Conservation (phyloP, 2,329 filamentous ascomycete species). For the Penicillium sp. region DNA sequence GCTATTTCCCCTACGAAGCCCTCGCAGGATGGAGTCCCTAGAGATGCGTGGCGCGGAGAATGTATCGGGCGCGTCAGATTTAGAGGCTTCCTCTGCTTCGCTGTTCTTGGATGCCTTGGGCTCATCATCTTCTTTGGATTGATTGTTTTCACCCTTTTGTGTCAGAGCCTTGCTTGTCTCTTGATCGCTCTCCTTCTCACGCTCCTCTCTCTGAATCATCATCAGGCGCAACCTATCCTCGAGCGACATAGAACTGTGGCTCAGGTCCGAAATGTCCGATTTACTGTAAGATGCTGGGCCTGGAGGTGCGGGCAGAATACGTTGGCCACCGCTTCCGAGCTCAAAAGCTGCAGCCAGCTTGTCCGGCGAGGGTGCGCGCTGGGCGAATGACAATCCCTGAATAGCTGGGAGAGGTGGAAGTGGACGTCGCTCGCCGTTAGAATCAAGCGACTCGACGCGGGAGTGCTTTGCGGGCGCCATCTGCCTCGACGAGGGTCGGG, state of each 20-base stretch:
- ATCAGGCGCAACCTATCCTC: slow-evolving; percentile 87
- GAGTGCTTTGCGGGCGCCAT: slow-evolving; percentile 47
- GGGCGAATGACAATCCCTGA: slow-evolving; percentile 39
- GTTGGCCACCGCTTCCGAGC: slow-evolving; percentile 68
- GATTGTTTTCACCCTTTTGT: neutral
- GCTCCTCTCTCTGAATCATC: slow-evolving; percentile 70
- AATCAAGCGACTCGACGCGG: slow-evolving; percentile 74
- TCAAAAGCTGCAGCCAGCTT: slow-evolving; percentile 75
- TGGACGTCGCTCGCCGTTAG: slow-evolving; percentile 80
- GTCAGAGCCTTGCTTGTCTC: neutral
- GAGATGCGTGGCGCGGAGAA: slow-evolving; percentile 77
- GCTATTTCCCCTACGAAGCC: slow-evolving; percentile 72
- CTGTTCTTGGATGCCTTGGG: neutral
- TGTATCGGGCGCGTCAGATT: slow-evolving; percentile 61
- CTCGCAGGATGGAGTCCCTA: slow-evolving; percentile 88
- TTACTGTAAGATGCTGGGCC: slow-evolving; percentile 70
- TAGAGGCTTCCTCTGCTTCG: slow-evolving; percentile 44
- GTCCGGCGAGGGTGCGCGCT: slow-evolving; percentile 62
- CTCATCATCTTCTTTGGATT: neutral
- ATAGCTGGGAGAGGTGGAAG: slow-evolving; percentile 79
- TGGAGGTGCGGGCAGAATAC: slow-evolving; percentile 75
- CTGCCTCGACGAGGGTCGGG: slow-evolving; percentile 54
- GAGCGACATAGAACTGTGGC: slow-evolving; percentile 76
- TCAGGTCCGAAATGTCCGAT: slow-evolving; percentile 77
- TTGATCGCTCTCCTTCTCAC: slow-evolving; percentile 52